Conservation (phyloP, 2,329 filamentous ascomycete species). For the Claviceps purpurea region DNA sequence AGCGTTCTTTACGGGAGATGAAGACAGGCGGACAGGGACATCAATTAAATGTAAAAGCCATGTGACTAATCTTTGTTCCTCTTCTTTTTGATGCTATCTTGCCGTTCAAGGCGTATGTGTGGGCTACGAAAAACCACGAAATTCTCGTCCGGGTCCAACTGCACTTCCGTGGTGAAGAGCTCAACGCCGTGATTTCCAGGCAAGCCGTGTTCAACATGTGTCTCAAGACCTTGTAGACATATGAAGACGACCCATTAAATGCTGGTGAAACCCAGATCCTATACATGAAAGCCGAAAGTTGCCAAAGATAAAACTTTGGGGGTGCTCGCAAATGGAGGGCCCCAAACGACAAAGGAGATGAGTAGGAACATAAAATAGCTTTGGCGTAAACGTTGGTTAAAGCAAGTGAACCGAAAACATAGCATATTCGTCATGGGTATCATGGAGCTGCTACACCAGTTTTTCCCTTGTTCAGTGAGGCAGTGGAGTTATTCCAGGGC, state of each 20-base stretch:
- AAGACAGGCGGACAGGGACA: neutral
- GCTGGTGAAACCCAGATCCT: neutral
- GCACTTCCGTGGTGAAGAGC: neutral
- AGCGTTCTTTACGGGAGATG: too few relatives aligned
- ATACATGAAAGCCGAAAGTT: neutral
- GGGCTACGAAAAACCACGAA: neutral
- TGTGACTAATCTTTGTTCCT: neutral
- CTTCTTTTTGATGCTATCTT: neutral
- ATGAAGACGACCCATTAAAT: neutral
- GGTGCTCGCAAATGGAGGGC: neutral
- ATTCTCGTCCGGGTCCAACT: neutral
- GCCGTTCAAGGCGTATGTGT: neutral
- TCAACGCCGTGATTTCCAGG: neutral
- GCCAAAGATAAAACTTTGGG: neutral
- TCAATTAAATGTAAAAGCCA: neutral
- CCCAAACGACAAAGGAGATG: conserved; percentile 2
- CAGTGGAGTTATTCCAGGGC: conserved; percentile 12
- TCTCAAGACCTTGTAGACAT: neutral
- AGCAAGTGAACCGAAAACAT: conserved; percentile 13
- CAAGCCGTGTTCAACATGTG: neutral
- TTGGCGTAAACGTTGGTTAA: conserved; percentile 7
- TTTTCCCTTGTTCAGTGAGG: conserved; percentile 12
- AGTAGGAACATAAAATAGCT: conserved; percentile 10
- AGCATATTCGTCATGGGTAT: conserved; percentile 26
- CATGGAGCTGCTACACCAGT: conserved; percentile 28